Percentiles rank a stretch among this genome's conserved stretches.
These are phyloP conservation scores for Agrocybe pediades DNA, from an alignment of 768 basidiomycete species.

Conservation along the genomic window DNA sequence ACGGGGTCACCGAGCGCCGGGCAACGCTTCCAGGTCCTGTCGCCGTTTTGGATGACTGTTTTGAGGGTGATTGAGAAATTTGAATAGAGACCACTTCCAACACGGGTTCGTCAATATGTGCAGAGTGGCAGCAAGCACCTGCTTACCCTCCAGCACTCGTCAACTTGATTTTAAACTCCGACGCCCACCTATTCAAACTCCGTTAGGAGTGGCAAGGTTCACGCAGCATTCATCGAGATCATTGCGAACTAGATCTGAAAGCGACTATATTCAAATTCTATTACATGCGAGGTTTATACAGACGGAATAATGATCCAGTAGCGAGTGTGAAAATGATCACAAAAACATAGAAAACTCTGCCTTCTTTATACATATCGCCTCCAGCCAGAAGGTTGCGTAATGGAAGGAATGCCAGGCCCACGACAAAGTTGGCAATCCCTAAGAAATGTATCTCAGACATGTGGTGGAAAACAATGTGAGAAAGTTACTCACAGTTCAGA, in stretches of 20 bases:
- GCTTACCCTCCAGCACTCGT: slow-evolving; percentile 23
- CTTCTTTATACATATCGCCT: slow-evolving; percentile 64
- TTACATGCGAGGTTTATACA: slow-evolving; percentile 35
- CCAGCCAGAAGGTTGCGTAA: slow-evolving; percentile 73
- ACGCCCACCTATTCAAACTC: slow-evolving; percentile 26
- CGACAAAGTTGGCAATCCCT: slow-evolving; percentile 87
- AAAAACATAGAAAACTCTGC: slow-evolving; percentile 90
- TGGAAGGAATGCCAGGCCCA: slow-evolving; percentile 85
- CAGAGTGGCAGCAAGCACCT: slow-evolving; percentile 37
- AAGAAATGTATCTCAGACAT: background rate
- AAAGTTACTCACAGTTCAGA: slow-evolving; percentile 58
- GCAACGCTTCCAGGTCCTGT: slow-evolving; percentile 68
- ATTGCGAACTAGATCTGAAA: background rate
- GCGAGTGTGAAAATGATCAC: slow-evolving; percentile 52
- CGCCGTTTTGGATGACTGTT: slow-evolving; percentile 64
- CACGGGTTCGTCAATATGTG: slow-evolving; percentile 42
- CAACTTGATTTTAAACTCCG: slow-evolving; percentile 34
- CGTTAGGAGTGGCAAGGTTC: slow-evolving; percentile 8
- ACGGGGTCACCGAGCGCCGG: slow-evolving; percentile 74
- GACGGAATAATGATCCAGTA: slow-evolving; percentile 35
- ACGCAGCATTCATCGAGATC: background rate
- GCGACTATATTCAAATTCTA: background rate
- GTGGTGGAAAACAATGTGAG: background rate
- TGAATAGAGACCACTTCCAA: slow-evolving; percentile 42
- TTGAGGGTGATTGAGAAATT: slow-evolving; percentile 38